Evolutionary conservation across 2,329 filamentous ascomycete species (phyloP).

Genomic region (Penicillium sp.): DNA sequence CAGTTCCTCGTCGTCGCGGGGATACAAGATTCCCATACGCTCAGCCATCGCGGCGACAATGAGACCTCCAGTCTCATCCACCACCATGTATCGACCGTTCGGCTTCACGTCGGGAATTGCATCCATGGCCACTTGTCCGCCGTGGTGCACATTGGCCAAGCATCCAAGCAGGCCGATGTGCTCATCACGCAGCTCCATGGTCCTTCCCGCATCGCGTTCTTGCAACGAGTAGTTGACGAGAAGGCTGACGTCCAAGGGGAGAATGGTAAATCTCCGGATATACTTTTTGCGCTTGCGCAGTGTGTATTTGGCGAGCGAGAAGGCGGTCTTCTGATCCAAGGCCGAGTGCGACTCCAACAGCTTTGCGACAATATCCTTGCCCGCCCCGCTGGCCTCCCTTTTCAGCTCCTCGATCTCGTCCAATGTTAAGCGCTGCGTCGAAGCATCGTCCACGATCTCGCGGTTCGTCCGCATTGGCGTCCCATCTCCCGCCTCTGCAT

Average conservation of each 20-base stretch:
- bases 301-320: constrained; percentile 93
- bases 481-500: constrained; percentile 33
- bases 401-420: constrained; percentile 71
- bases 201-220: constrained; percentile 75
- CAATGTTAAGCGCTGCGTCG: constrained; percentile 71
- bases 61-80: constrained; percentile 84
- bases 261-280: constrained; percentile 77
- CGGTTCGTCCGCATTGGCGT: constrained; percentile 61
- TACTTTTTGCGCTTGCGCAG: constrained; percentile 93
- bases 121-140: constrained; percentile 40
- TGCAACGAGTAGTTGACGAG: constrained; percentile 74
- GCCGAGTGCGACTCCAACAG: constrained; percentile 85
- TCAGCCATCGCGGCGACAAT: constrained; percentile 82
- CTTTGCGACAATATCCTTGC: constrained; percentile 88
- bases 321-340: constrained; percentile 90
- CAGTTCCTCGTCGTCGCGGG: constrained; percentile 30
- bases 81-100: constrained; percentile 71
- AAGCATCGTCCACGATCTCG: constrained; percentile 61
- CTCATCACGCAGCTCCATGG: constrained; percentile 85
- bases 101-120: constrained; percentile 28
- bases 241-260: constrained; percentile 76
- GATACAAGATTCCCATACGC: constrained; percentile 77
- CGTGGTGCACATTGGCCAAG: constrained; percentile 85
- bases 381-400: constrained; percentile 70
- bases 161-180: constrained; percentile 76